A percentile compares a stretch with the other conserved stretches of the same genome.
Evolutionary conservation across 2,329 filamentous ascomycete genomes (phyloP).

Genomic region (Neonectria punicea): DNA sequence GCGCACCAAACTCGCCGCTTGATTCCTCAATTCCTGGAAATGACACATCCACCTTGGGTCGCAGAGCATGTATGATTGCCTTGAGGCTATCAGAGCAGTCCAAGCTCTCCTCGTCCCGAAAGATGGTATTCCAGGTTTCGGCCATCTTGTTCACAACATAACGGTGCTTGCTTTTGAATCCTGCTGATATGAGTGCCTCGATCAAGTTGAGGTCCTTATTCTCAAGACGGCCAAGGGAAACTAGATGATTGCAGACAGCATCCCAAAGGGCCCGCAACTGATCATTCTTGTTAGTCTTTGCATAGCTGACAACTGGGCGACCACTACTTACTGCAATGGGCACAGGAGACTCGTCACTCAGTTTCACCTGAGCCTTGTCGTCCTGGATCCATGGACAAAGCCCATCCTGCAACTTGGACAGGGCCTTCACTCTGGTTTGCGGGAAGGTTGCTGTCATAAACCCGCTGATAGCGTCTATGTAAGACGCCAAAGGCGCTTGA

Average conservation of each 20-base stretch:
- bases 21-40: constrained; percentile 56
- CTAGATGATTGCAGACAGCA: constrained; percentile 55
- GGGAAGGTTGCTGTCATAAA: constrained; percentile 63
- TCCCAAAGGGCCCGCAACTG: constrained; percentile 64
- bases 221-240: constrained; percentile 48
- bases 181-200: constrained; percentile 64
- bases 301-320: not conserved
- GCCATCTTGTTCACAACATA: constrained; percentile 62
- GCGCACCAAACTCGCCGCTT: constrained; percentile 51
- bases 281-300: constrained; percentile 39
- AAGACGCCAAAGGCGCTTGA: constrained; percentile 51
- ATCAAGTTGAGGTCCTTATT: constrained; percentile 62
- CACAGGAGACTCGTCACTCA: constrained; percentile 53
- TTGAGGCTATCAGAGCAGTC: constrained; percentile 74
- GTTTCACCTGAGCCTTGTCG: constrained; percentile 53
- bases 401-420: constrained; percentile 71
- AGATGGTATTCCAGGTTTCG: constrained; percentile 75
- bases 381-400: constrained; percentile 74
- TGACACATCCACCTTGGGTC: constrained; percentile 60
- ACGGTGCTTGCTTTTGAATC: constrained; percentile 67
- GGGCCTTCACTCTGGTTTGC: constrained; percentile 63
- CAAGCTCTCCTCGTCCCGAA: constrained; percentile 67
- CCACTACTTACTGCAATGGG: constrained; percentile 57
- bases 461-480: constrained; percentile 64
- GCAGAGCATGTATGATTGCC: constrained; percentile 68